phyloP scores from a whole-genome alignment of 2,329 filamentous ascomycete species.

The Cladophialophora chaetospira region DNA sequence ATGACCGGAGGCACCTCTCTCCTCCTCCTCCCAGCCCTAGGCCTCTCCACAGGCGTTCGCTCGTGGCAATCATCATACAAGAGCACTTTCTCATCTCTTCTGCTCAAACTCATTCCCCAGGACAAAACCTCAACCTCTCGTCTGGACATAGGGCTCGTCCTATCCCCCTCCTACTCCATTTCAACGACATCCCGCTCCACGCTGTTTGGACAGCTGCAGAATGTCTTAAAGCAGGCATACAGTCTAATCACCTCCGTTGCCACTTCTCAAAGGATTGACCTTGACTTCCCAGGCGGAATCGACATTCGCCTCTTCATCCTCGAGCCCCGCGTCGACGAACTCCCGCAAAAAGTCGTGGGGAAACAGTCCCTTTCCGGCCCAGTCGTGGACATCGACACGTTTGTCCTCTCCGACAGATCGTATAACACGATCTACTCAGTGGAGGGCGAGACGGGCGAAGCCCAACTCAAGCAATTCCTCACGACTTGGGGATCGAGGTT shows the following conservation, averaged over 20 bases:
- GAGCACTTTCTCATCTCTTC: constrained; percentile 25
- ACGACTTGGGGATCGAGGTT: constrained; percentile 24
- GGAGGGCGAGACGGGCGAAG: constrained; percentile 46
- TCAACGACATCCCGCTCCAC: constrained; percentile 19
- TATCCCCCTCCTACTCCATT: constrained; percentile 20
- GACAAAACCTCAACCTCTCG: constrained; percentile 10
- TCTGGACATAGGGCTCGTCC: constrained; percentile 25
- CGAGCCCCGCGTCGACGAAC: constrained; percentile 31
- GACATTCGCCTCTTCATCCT: constrained; percentile 76
- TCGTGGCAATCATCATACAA: constrained; percentile 27
- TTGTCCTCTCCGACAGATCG: constrained; percentile 43
- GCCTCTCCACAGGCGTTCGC: constrained; percentile 5
- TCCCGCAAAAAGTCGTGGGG: constrained; percentile 7
- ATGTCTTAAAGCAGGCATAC: constrained; percentile 76
- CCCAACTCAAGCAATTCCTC: constrained; percentile 43
- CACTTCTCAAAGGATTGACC: constrained; percentile 62
- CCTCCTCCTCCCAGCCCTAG: constrained; percentile 26
- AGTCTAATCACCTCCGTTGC: constrained; percentile 74
- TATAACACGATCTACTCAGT: constrained; percentile 27
- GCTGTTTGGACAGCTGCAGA: constrained; percentile 50
- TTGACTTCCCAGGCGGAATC: constrained; percentile 69
- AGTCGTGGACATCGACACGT: constrained; percentile 51
- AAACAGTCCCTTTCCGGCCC: constrained; percentile 45
- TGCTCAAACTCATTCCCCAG: constrained; percentile 23
- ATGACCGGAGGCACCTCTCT: constrained; percentile 12